Percentiles rank a stretch among this genome's conserved stretches.
Evolutionary conservation across 163 green algal species (phyloP).

Genomic region (Prototheca cutis): DNA sequence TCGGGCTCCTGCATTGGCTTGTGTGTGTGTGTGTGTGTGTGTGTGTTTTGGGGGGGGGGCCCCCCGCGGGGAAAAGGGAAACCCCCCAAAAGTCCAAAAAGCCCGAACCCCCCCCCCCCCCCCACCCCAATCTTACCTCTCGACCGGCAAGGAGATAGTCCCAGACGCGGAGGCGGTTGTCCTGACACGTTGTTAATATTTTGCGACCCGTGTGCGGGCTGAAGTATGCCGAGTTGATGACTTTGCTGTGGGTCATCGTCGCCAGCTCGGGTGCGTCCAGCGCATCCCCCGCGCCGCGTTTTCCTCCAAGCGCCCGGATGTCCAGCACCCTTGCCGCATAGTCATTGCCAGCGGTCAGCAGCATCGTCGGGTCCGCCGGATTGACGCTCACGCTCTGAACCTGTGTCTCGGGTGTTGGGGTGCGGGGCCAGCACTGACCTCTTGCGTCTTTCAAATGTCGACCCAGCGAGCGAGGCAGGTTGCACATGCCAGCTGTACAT

Average conservation of each 20-base stretch:
- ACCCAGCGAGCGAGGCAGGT: no score
- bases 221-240: conserved; percentile 75
- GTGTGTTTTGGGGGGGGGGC: no score
- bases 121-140: conserved; percentile 1
- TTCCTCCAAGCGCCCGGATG: conserved; percentile 7
- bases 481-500: no score
- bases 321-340: conserved; percentile 36
- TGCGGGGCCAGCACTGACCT: no score
- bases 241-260: conserved; percentile 43
- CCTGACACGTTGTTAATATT: conserved; percentile 77
- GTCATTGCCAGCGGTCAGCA: conserved; percentile 63
- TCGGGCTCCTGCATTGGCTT: conserved; percentile 4
- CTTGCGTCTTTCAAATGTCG: no score
- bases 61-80: no score
- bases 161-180: conserved; percentile 78
- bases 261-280: conserved; percentile 23
- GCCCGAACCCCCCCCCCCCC: background rate
- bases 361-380: conserved; percentile 45
- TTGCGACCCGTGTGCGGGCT: conserved; percentile 49
- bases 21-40: no score
- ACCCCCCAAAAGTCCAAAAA: no score
- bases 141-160: conserved; percentile 41
- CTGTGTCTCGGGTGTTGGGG: no score
- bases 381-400: conserved; percentile 52
- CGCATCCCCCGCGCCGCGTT: background rate